phyloP scores from a whole-genome alignment of 306 rosid species.

The Myrica gale region DNA sequence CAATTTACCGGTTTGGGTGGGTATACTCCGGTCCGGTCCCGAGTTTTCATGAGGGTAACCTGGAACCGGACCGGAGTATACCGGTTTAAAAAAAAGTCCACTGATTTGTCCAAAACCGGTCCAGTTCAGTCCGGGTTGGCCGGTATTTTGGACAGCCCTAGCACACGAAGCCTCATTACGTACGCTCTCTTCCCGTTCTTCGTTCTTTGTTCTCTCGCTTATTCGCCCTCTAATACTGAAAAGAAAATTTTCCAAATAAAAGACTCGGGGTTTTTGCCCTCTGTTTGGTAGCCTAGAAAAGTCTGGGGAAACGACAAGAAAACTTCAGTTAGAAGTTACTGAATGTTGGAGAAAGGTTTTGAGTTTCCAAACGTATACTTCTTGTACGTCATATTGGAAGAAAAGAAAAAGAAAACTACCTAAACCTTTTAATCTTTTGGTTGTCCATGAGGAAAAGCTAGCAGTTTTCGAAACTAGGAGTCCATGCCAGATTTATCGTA shows the following conservation, averaged over 20 bases:
- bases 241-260: neutral
- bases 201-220: neutral
- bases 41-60: no score
- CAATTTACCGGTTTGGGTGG: no score
- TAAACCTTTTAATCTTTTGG: neutral
- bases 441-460: neutral
- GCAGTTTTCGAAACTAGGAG: neutral
- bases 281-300: slow-evolving; percentile 27
- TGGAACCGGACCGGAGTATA: no score
- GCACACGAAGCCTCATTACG: slow-evolving; percentile 10
- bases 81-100: no score
- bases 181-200: slow-evolving; percentile 29
- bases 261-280: neutral
- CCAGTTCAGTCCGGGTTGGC: no score
- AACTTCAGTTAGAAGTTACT: neutral
- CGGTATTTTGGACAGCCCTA: no score
- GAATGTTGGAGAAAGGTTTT: neutral
- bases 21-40: no score
- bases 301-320: neutral
- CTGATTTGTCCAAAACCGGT: no score
- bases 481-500: neutral
- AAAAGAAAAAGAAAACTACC: neutral
- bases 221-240: neutral
- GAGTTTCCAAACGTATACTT: neutral
- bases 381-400: neutral